Base-by-base conservation (phyloP, 2,329 filamentous ascomycete species). In the Chrysosphaeria jannelii region DNA sequence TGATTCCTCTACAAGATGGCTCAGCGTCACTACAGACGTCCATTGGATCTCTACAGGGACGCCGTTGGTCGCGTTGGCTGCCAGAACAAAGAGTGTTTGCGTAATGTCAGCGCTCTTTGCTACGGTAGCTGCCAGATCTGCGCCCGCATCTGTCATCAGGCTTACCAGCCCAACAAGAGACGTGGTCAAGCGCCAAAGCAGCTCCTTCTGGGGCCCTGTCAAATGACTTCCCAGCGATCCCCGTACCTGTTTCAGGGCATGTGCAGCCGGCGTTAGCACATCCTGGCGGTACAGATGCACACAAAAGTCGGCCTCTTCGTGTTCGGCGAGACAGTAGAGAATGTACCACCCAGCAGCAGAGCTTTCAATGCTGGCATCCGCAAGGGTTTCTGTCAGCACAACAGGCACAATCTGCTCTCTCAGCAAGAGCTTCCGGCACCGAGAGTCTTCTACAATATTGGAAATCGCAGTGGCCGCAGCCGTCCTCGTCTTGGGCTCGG, bases 271-370 rank as follows among this genome's bases (percentile, higher is more conserved):
- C 14, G 56, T 59, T 28, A 70, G 35, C 9, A 67, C 40, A 36
- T 68, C 63, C 14, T 57, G 44, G 20, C 65, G 47, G 34, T 54
- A 68, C 27, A 71, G 39, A 32, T 70, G 62, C 11, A 70, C 45
- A 30, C 60, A 65, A 28, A 70, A 69, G 34, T 68, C 64, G 8
- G 54, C 46, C 33, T 66, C 63, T 37, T 70, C 65, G 35, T 66
- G 56, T 30, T 57, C 46, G 3, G 54, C 57, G 25, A 71, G 46
- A 20, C 59, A 51, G 31, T 54, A 51, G 24, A 71, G 43, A 31
- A 69, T 64, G 8, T 57, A 54, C 65, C 65, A 71, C n/a, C 61
- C 65, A 11, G 62, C 58, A 20, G 61, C 57, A 22, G 58, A 51
- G 33, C 59, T 61, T 40, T 69, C 62, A 24, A 66, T 45, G 27